Conservation (phyloP, 208 protist genomes). For the Spongospora subterranea region DNA sequence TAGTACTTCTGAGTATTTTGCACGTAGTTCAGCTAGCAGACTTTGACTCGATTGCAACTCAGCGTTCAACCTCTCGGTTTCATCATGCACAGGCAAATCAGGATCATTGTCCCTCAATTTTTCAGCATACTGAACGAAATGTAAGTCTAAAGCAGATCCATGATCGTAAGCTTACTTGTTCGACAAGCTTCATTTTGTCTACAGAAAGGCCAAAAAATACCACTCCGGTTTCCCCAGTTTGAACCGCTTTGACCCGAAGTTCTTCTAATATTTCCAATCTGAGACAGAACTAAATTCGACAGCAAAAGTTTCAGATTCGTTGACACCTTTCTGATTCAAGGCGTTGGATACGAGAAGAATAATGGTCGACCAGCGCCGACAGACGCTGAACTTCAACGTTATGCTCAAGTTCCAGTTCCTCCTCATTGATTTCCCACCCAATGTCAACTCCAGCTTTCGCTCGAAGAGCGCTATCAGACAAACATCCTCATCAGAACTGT, state of each 20-base stretch:
- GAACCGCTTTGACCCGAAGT: conserved; percentile 23
- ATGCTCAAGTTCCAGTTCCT: conserved; percentile 19
- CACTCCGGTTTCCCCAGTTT: conserved; percentile 17
- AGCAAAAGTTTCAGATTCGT: not conserved
- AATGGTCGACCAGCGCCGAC: not conserved
- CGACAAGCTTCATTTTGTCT: conserved; percentile 16
- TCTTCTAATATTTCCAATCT: not conserved
- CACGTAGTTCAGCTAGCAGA: not conserved
- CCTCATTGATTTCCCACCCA: conserved; percentile 20
- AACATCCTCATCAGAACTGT: not conserved
- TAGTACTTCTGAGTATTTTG: not conserved
- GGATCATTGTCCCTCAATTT: not conserved
- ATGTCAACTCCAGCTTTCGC: conserved; percentile 44
- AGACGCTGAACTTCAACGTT: conserved; percentile 14
- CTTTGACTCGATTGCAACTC: not conserved
- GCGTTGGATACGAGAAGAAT: not conserved
- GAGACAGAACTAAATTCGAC: not conserved
- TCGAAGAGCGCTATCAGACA: not conserved
- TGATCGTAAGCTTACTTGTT: too few species aligned
- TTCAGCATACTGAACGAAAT: not conserved
- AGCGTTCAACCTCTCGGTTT: not conserved
- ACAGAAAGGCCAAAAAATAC: conserved; percentile 39
- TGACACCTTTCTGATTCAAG: conserved; percentile 8
- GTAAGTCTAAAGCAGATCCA: too few species aligned
- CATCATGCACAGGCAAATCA: not conserved